A percentile compares a stretch with the other conserved stretches of the same genome.
Conservation (phyloP, 768 basidiomycete genomes). For the Gloeopeniophorella convolvens region DNA sequence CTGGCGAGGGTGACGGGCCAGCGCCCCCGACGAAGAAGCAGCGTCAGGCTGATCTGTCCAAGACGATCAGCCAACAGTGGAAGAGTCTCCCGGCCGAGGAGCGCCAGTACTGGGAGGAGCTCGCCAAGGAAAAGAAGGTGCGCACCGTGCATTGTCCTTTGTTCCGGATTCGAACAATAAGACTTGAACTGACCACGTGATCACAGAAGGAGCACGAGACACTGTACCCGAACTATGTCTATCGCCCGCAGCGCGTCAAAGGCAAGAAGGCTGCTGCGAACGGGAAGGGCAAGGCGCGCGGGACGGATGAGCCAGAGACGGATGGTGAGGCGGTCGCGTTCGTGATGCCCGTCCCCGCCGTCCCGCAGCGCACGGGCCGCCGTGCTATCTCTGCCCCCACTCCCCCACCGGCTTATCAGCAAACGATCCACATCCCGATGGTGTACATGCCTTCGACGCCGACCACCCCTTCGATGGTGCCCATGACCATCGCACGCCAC, state of each 20-base stretch:
- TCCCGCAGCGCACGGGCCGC: conserved; percentile 32
- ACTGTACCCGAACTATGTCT: conserved; percentile 72
- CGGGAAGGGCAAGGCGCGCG: conserved; percentile 44
- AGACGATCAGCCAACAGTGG: conserved; percentile 80
- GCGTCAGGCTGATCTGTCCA: conserved; percentile 72
- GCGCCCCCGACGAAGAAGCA: conserved; percentile 54
- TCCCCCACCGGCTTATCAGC: conserved; percentile 58
- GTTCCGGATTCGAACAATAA: not conserved
- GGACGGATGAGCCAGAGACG: conserved; percentile 28
- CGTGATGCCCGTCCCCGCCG: conserved; percentile 28
- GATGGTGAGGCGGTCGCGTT: conserved; percentile 38
- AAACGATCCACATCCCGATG: conserved; percentile 63
- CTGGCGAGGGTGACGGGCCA: conserved; percentile 15
- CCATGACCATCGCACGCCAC: conserved; percentile 56
- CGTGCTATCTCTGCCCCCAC: conserved; percentile 53
- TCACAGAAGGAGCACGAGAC: conserved; percentile 75
- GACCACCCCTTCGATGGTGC: conserved; percentile 46
- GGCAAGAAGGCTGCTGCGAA: conserved; percentile 46
- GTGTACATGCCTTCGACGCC: conserved; percentile 60
- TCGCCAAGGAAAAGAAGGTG: conserved; percentile 77
- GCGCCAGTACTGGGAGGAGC: conserved; percentile 64
- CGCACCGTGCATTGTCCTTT: conserved; percentile 38
- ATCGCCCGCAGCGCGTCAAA: conserved; percentile 62
- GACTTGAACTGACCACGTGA: conserved; percentile 53
- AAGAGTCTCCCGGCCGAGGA: conserved; percentile 60